phyloP scores from a whole-genome alignment of 2,329 filamentous ascomycete genomes.

The Curvularia sp. region DNA sequence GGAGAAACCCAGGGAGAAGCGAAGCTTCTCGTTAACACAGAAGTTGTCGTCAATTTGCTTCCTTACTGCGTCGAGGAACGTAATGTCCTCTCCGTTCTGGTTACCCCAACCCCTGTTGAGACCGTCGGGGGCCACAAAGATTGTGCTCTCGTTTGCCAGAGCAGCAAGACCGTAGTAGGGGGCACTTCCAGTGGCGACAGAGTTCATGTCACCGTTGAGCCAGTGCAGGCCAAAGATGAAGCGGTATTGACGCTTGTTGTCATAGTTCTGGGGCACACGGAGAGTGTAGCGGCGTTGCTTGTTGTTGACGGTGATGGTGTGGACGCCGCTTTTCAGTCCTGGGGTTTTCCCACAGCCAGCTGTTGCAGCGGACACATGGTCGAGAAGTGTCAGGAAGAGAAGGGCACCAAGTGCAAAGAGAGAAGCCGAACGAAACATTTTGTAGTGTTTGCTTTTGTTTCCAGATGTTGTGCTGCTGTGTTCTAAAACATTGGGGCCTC shows the following conservation, averaged over 20 bases:
- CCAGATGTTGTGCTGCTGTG: not conserved
- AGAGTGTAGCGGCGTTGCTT: constrained; percentile 26
- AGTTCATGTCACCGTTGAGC: constrained; percentile 49
- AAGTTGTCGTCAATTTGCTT: constrained; percentile 50
- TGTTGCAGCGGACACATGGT: constrained; percentile 12
- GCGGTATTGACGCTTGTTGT: constrained; percentile 49
- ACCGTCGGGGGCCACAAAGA: constrained; percentile 56
- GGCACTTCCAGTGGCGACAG: constrained; percentile 40
- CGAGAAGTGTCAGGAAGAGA: constrained; percentile 16
- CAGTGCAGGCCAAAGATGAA: constrained; percentile 56
- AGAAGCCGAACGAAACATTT: constrained; percentile 18
- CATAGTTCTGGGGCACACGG: constrained; percentile 50
- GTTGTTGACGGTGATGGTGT: constrained; percentile 32
- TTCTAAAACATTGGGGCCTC: not conserved
- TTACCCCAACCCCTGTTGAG: constrained; percentile 54
- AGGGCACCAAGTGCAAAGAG: constrained; percentile 17
- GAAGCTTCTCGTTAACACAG: constrained; percentile 53
- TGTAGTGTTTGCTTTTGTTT: not conserved
- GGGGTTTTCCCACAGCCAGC: constrained; percentile 28
- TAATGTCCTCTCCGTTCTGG: constrained; percentile 52
- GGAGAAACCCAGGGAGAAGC: constrained; percentile 57
- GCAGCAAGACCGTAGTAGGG: constrained; percentile 53
- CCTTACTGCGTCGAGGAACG: constrained; percentile 52
- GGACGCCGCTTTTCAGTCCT: constrained; percentile 17
- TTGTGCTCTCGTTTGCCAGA: constrained; percentile 48